Evolutionary conservation across 2,329 filamentous ascomycete genomes (phyloP), one percentile per base, ranked within the genome.

Genomic region (Beauveria scarabaeidicola): DNA sequence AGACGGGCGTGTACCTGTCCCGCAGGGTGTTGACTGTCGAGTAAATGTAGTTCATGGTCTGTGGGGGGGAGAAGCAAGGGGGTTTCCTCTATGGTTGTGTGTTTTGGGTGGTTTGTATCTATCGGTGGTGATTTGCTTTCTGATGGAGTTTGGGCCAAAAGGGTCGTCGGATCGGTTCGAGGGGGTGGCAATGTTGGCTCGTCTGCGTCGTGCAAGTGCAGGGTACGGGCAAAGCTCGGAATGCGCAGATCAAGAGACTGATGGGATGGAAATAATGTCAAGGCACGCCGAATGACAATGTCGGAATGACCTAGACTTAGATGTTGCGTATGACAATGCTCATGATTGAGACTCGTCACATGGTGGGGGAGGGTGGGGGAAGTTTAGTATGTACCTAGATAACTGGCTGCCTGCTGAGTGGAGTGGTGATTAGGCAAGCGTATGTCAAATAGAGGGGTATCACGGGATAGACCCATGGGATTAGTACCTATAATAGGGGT

Each of bases 1-100:
- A 86, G 68, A 96, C 87, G 44, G 92, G 92, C 13, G 93, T 91
- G 75, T 95, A 93, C 67, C 87, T 88, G 76, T 97, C 94, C 67
- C 93, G 89, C 70, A 96, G 86, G 67, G 87, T 91, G 74, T 96
- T 94, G 73, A 97, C 87, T 55, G 91, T 93, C 59, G 91, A 96
- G 75, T 95, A 91, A 69, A 97, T 83, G 77, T 92, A 87, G 73
- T 95, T 94, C 90, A 96, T 96, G 62, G 66, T 75, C 69, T 17
- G 65, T 75, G 69, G 69, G 41, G 10, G 2, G 15, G 13, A 25
- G 15, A 5, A 29, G 7, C 43, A 5, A 36, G 32, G 11, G 5
- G 5, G n/a, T n/a, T 15, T 8, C 40, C 21, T 29, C 47, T 23
- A n/a, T 41, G 36, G 27, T 48, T 23, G n/a, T n/a, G n/a, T 47